Evolutionary conservation across 2,329 filamentous ascomycete species (phyloP), one percentile per base, ranked within the genome.

Genomic region (Aspergillus uvarum): DNA sequence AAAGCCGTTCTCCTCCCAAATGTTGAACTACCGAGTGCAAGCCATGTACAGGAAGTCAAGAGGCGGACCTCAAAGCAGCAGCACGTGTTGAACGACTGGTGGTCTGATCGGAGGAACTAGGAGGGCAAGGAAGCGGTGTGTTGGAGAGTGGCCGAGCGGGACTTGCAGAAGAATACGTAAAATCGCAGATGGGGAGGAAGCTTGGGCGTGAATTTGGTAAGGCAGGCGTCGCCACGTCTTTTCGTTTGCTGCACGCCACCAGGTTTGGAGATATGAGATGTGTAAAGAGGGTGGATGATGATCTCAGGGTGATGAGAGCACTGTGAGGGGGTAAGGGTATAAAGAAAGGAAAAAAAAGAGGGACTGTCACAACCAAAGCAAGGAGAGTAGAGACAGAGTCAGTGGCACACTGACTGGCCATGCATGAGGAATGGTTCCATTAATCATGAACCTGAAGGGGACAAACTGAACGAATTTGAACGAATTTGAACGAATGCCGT

Each of bases 71-170:
- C 32, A 54, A 57, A 21, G 53, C 48, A 44, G 19, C n/a, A 48
- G 56, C 48, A 62, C 55, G 60, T 61, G 58, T 59, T 62, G 44
- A 48, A 42, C 29, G 51, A 60, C 58, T 54, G 51, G 62, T 64
- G 62, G 62, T 57, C 60, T 61, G 59, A 66, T 60, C 62, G 56
- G 47, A 48, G 56, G 47, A 22, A 47, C 47, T 59, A 47, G 22
- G 22, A 22, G 47, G n/a, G 51, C 3, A 8, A 47, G 48, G 49
- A 60, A 64, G 62, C 64, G 64, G 64, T 66, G 64, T 63, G 55
- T 32, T 60, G 53, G 44, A 14, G 32, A 12, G 8, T 35, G 52
- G 54, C 53, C 38, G 26, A 38, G 53, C 54, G 47, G 52, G 42
- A 56, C 53, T 59, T 44, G 52, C 52, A 51, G 38, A 42, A 48